Base-by-base conservation (phyloP, 257 asterid species). In the Leonotis leonurus region DNA sequence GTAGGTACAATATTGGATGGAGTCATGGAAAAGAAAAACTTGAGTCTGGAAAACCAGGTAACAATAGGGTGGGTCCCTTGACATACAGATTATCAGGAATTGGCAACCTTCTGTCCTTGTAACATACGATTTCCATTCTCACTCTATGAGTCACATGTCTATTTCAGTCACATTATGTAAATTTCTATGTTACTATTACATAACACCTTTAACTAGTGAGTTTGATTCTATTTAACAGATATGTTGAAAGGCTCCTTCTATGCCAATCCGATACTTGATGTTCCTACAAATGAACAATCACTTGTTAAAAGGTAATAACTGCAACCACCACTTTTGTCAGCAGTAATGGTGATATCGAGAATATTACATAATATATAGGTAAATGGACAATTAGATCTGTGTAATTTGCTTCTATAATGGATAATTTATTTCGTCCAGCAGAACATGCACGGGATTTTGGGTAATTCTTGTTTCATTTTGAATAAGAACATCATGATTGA, bases 1-100 rank as follows among this genome's bases (percentile, higher is more conserved):
- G 68, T 57, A 90, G 97, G 80, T 90, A 88, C 80, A 90, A 85
- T 77, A 75, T 90, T 64, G 98, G 98, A 72, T 88, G 98, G 98
- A 90, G 98, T 75, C 98, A 90, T 76, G 98, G 96, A 44, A 88
- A 85, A 81, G 98, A 90, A 75, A 84, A 84, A 76, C 98, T 90
- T 43, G 96, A 88, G 73, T 84, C 86, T 43, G 98, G 98, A 64
- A 90, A 84, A 79, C 89, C 84, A 71, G 97, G 96, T 87, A 83
- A n/a, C n/a, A n/a, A 63, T 12, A 26, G 13, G 27, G 17, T 67
- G 55, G 61, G 41, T 40, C 29, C 22, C 29, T 32, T 32, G 48
- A 30, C 26, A 51, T 36, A 17, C 7, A 29, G 9, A 35, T 68
- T 11, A 24, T 16, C 33, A 21, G 49, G 57, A 26, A 66, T 13